Conservation (phyloP, 2,329 filamentous ascomycete species). For the Colletotrichum brevisporum region DNA sequence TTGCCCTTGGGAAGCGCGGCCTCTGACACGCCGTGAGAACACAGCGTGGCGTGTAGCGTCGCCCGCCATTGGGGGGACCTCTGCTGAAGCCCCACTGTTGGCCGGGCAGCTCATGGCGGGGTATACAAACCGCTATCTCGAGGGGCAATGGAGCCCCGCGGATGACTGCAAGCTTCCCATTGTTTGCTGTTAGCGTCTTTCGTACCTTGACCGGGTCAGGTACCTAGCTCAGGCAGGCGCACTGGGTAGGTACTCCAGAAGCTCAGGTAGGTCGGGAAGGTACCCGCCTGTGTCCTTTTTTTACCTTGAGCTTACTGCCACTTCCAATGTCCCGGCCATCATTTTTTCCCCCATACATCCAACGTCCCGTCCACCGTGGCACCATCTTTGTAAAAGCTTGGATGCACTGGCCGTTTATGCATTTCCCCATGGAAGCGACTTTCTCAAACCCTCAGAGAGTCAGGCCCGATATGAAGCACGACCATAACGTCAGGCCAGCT, state of each 20-base stretch:
- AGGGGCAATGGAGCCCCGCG: slow-evolving; percentile 16
- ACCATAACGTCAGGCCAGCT: slow-evolving; percentile 15
- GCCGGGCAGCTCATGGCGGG: slow-evolving; percentile 29
- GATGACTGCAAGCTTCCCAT: slow-evolving; percentile 6
- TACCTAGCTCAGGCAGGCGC: neutral
- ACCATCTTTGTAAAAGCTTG: neutral
- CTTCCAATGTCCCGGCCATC: too few relatives aligned
- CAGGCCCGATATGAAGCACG: slow-evolving; percentile 11
- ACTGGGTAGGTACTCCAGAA: too few relatives aligned
- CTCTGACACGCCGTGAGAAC: slow-evolving; percentile 33
- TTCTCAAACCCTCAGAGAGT: slow-evolving; percentile 10
- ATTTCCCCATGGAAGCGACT: neutral
- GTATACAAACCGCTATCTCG: slow-evolving; percentile 30
- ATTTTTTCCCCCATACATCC: neutral
- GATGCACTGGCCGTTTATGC: neutral
- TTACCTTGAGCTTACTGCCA: too few relatives aligned
- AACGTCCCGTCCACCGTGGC: too few relatives aligned
- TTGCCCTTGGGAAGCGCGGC: slow-evolving; percentile 30
- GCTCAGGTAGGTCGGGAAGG: too few relatives aligned
- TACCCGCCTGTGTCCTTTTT: too few relatives aligned
- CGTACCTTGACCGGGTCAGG: slow-evolving; percentile 3
- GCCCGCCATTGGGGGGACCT: slow-evolving; percentile 32
- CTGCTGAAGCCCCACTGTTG: slow-evolving; percentile 30
- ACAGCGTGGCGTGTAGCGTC: slow-evolving; percentile 32
- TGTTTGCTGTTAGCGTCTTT: slow-evolving; percentile 29